Base-by-base conservation (phyloP, 768 basidiomycete species). In the Hypholoma sublateritium region DNA sequence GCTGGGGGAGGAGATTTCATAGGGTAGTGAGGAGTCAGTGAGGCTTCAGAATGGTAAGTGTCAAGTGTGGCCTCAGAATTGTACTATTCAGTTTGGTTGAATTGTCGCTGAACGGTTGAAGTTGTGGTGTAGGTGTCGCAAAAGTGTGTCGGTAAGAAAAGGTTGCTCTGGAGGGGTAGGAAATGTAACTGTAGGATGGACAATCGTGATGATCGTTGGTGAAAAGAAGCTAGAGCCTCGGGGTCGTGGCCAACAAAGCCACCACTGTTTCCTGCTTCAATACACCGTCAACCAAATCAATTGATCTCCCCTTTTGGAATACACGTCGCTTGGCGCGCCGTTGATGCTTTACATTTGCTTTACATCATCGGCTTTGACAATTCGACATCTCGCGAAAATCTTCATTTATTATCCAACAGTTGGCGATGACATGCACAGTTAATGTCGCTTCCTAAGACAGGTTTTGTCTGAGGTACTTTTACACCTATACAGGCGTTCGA, bases 1-100 rank as follows among this genome's bases (percentile, higher is more conserved):
- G 28, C 54, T 6, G 53, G 28, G 2, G 46, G 57, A 21, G 53
- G 51, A 28, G 54, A 39, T 25, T 61, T 61, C 56, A 58, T 59
- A 52, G 25, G 44, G 19, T 4, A 14, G 39, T 7, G 19, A 39
- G 50, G 19, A 8, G 17, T 11, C 2, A 14, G 12, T 7, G 14
- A 17, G 25, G 17, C 19, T 32, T 41, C 13, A 16, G 37, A 25
- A 37, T 51, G 22, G 50, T 13, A n/a, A n/a, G n/a, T n/a, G n/a
- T n/a, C n/a, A n/a, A 14, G 12, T 7, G 14, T 2, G 25, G 17
- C 19, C 9, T 41, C 13, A 16, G 37, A 25, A 37, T 51, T 16
- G 50, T 13, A 35, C 22, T 24, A 19, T 25, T 34, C 21, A 22
- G n/a, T 12, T 36, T 35, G 37, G 16, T 32, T 41, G 48, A 8